A percentile compares a stretch with the other conserved stretches of the same genome.
These are phyloP conservation scores for Aeminium ludgeri DNA, from an alignment of 495 filamentous ascomycete genomes.

Conservation along the genomic window DNA sequence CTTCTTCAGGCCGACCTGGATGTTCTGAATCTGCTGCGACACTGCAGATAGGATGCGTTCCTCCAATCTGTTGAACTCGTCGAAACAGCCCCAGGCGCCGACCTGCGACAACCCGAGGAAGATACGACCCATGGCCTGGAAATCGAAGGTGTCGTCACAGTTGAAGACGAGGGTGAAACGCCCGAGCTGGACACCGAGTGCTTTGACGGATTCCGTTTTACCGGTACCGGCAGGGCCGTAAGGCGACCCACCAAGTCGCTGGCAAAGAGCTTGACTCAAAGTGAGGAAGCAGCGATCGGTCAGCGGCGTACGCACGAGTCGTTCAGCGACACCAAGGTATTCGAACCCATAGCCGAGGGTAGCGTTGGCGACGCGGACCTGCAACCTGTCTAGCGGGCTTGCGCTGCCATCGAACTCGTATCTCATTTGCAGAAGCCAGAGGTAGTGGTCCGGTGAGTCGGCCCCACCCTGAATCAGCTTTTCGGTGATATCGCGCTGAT, in stretches of 20 bases:
- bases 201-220: conserved; percentile 98
- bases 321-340: conserved; percentile 88
- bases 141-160: conserved; percentile 98
- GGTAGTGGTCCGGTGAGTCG: conserved; percentile 59
- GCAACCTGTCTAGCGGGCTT: conserved; percentile 65
- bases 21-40: conserved; percentile 97
- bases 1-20: conserved; percentile 82
- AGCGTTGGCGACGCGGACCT: conserved; percentile 93
- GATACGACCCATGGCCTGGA: conserved; percentile 98
- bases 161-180: conserved; percentile 97
- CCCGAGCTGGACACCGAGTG: conserved; percentile 86
- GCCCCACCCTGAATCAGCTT: conserved; percentile 64
- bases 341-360: conserved; percentile 93
- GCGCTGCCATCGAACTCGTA: conserved; percentile 74
- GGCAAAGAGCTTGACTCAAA: conserved; percentile 84
- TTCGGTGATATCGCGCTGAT: conserved; percentile 81
- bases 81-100: conserved; percentile 97
- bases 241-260: conserved; percentile 87
- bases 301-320: conserved; percentile 86
- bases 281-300: conserved; percentile 98
- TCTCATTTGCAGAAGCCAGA: conserved; percentile 96
- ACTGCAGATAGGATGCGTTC: conserved; percentile 94
- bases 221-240: conserved; percentile 98
- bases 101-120: conserved; percentile 99
- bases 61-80: conserved; percentile 97